phyloP scores from a whole-genome alignment of 1,284 basidiomycete genomes.

The Cryptococcus sp. region DNA sequence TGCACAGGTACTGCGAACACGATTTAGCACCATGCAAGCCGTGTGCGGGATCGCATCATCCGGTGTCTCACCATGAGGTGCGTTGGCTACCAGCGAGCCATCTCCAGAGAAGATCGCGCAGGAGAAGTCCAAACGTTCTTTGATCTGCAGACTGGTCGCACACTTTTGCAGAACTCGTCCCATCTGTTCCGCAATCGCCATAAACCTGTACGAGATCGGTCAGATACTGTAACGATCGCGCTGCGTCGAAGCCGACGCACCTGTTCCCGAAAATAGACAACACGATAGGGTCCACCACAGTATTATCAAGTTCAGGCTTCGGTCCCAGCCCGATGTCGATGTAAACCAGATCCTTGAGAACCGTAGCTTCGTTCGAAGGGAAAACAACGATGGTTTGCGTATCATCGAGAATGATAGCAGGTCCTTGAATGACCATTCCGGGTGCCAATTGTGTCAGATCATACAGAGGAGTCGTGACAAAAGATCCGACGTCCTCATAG shows the following conservation, averaged over 20 bases:
- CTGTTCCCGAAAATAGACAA: constrained; percentile 55
- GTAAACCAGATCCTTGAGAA: constrained; percentile 26
- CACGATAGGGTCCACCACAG: constrained; percentile 35
- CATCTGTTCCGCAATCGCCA: constrained; percentile 57
- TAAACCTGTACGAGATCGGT: constrained; percentile 51
- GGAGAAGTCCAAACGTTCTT: constrained; percentile 48
- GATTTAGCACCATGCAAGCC: neutral
- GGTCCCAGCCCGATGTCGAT: constrained; percentile 25
- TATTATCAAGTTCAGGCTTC: constrained; percentile 15
- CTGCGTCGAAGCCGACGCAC: constrained; percentile 29
- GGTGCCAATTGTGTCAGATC: constrained; percentile 22
- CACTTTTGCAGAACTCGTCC: constrained; percentile 57
- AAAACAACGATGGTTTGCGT: constrained; percentile 45
- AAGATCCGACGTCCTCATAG: constrained; percentile 23
- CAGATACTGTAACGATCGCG: constrained; percentile 50
- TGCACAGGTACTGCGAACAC: constrained; percentile 19
- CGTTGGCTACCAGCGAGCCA: constrained; percentile 55
- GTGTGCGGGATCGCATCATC: too few species aligned
- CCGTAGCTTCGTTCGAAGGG: constrained; percentile 27
- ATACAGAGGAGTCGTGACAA: constrained; percentile 25
- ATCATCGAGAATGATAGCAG: constrained; percentile 40
- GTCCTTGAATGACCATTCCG: constrained; percentile 34
- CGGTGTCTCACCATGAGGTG: constrained; percentile 2
- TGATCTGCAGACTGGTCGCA: constrained; percentile 51
- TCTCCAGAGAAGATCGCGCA: constrained; percentile 55